phyloP scores from a whole-genome alignment of 148 eudicot genomes.

The Fagopyrum esculentum region DNA sequence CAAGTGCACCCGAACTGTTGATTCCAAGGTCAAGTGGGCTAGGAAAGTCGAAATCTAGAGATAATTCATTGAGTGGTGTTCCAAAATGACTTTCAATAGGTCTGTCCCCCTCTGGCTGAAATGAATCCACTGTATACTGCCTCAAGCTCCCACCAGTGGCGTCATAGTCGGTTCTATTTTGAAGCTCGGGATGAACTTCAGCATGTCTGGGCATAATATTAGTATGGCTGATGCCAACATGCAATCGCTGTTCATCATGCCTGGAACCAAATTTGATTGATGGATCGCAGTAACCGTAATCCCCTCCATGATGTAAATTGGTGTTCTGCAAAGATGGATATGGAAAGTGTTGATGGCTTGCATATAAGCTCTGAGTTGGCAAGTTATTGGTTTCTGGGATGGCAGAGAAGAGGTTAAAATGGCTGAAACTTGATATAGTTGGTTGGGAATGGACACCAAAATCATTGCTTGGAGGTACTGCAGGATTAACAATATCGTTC shows the following conservation, averaged over 20 bases:
- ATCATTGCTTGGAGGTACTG: constrained; percentile 28
- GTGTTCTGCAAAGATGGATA: constrained; percentile 31
- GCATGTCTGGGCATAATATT: constrained; percentile 26
- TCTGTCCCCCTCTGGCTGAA: constrained; percentile 35
- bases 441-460: constrained; percentile 28
- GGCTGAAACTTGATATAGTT: constrained; percentile 25
- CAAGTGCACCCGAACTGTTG: constrained; percentile 28
- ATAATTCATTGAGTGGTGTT: constrained; percentile 44
- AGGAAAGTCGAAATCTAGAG: constrained; percentile 39
- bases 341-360: constrained; percentile 22
- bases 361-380: constrained; percentile 22
- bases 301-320: constrained; percentile 30
- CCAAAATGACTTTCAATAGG: constrained; percentile 36
- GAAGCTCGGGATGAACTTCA: constrained; percentile 26
- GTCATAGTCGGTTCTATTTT: constrained; percentile 27
- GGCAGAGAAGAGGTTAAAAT: constrained; percentile 27
- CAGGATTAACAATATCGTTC: constrained; percentile 21
- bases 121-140: constrained; percentile 30
- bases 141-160: constrained; percentile 31
- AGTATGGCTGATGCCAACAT: constrained; percentile 21
- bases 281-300: constrained; percentile 29
- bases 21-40: constrained; percentile 35
- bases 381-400: constrained; percentile 28
- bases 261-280: constrained; percentile 31
- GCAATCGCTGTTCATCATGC: constrained; percentile 29